Percentiles rank a stretch among this genome's conserved stretches.
Conservation (phyloP, 2,329 filamentous ascomycete species). For the Fusarium circinatum region DNA sequence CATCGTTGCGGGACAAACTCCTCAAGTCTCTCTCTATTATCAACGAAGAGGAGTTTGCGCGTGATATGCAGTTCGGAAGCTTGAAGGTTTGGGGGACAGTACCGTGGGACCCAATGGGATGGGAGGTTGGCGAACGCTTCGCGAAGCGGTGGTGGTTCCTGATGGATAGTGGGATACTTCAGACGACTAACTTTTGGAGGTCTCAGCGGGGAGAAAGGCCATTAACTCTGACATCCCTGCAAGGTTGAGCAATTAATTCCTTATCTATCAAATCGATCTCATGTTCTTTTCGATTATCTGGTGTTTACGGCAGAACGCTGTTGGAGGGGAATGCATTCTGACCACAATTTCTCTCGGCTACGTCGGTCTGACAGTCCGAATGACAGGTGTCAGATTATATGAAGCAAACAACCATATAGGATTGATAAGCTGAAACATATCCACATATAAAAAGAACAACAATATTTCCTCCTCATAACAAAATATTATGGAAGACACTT, state of each 20-base stretch:
- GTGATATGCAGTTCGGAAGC: not conserved
- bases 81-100: slow-evolving; percentile 11
- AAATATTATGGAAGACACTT: fast-evolving
- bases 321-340: not conserved
- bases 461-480: fast-evolving
- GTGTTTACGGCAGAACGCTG: fast-evolving
- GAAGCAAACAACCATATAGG: not conserved
- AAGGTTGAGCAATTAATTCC: fast-evolving
- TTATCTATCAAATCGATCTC: fast-evolving
- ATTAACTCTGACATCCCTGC: not conserved
- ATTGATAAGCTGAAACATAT: not conserved
- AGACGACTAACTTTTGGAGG: slow-evolving; percentile 29
- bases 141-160: slow-evolving; percentile 31
- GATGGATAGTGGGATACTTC: slow-evolving; percentile 13
- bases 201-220: slow-evolving; percentile 2
- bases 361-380: not conserved
- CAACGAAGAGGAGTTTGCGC: not conserved
- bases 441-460: fast-evolving
- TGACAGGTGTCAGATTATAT: not conserved
- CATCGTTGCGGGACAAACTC: slow-evolving; percentile 9
- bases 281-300: fast-evolving
- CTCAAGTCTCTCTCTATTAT: slow-evolving; percentile 16
- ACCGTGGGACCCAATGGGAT: slow-evolving; percentile 49
- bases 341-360: not conserved
- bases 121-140: slow-evolving; percentile 57